Percentiles rank a stretch among this genome's conserved stretches.
These are phyloP conservation scores for Schrenkiella parvula DNA, from an alignment of 345 rosid genomes.

Conservation along the genomic window DNA sequence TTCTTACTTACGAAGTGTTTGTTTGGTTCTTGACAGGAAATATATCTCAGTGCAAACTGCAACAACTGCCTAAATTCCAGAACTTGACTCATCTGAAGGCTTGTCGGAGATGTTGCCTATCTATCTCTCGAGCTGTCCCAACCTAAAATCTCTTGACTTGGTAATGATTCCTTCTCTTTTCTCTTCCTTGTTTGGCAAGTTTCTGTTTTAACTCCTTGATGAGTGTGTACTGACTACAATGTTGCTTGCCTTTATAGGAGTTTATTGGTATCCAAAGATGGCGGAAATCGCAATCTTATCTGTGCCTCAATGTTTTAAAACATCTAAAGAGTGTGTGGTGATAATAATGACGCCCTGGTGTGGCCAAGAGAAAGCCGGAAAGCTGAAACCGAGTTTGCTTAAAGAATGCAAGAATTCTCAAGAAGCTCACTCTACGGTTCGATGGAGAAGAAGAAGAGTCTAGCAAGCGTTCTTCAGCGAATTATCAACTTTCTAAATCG, in stretches of 20 bases:
- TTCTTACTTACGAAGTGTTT: too few relatives aligned
- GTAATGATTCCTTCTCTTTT: neutral
- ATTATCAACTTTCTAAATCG: neutral
- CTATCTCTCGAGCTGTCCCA: neutral
- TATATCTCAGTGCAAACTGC: neutral
- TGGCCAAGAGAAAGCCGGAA: neutral
- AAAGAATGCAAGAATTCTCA: neutral
- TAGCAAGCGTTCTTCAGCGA: neutral
- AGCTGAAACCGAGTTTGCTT: neutral
- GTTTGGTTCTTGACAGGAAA: too few relatives aligned
- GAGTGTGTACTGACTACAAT: neutral
- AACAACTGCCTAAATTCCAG: neutral
- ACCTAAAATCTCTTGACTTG: neutral
- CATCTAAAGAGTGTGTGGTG: neutral
- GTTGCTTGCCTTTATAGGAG: neutral
- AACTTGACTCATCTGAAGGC: neutral
- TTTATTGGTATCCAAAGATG: neutral
- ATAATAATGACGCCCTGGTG: neutral
- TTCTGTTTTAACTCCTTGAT: neutral
- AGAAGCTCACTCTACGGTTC: neutral
- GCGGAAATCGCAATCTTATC: neutral
- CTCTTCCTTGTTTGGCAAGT: neutral
- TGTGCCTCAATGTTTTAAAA: neutral
- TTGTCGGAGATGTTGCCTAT: constrained; percentile 1
- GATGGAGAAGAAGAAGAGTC: neutral